phyloP scores from a whole-genome alignment of 176 grass and related monocot species.

The Hordeum vulgare region DNA sequence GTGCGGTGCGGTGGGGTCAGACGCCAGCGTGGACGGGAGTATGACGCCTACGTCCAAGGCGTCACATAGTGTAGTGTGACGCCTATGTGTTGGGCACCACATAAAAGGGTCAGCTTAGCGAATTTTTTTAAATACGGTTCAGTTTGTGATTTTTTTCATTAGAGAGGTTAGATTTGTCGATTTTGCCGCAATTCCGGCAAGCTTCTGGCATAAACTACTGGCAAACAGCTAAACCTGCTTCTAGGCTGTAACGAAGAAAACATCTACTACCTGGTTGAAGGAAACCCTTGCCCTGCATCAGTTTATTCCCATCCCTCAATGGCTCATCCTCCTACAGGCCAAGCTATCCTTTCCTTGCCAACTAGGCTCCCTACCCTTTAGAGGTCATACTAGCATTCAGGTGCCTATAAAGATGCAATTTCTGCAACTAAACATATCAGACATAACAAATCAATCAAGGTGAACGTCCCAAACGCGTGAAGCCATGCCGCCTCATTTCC shows the following conservation, averaged over 20 bases:
- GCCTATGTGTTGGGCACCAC: too few relatives aligned
- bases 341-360: constrained; percentile 68
- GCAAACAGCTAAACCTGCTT: constrained; percentile 3
- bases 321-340: constrained; percentile 10
- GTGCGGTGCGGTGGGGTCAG: too few relatives aligned
- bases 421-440: not conserved
- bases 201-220: not conserved
- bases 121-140: too few relatives aligned
- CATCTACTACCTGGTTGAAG: not conserved
- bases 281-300: not conserved
- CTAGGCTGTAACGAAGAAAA: not conserved
- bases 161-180: too few relatives aligned
- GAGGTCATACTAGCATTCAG: not conserved
- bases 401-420: constrained; percentile 22
- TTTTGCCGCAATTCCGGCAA: not conserved
- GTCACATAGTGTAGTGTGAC: too few relatives aligned
- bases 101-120: too few relatives aligned
- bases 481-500: constrained; percentile 33
- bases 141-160: too few relatives aligned
- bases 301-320: constrained; percentile 18
- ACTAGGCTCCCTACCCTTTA: not conserved
- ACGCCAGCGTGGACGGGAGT: too few relatives aligned
- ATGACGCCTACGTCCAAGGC: too few relatives aligned
- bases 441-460: not conserved
- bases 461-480: not conserved